phyloP scores from a whole-genome alignment of 2,329 filamentous ascomycete species.

The Alternaria incomplexa region DNA sequence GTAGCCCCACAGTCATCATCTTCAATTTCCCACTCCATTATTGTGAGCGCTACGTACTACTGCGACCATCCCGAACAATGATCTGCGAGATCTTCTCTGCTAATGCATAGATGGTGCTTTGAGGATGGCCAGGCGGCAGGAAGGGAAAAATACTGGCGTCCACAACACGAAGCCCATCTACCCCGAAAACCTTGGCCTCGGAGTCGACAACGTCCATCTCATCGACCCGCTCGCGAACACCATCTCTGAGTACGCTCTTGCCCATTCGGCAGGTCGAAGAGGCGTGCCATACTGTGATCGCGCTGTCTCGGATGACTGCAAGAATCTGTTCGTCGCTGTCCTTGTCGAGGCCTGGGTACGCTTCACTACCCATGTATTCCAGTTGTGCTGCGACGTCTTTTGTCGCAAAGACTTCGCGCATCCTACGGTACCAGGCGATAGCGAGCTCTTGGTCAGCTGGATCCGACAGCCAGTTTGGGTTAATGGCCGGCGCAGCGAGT shows the following conservation, averaged over 20 bases:
- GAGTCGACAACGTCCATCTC: slow-evolving; percentile 43
- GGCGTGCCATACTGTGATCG: slow-evolving; percentile 26
- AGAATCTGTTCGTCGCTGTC: neutral
- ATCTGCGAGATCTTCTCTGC: slow-evolving; percentile 27
- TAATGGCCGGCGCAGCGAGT: neutral
- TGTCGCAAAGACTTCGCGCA: neutral
- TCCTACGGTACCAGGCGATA: neutral
- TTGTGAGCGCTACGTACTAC: neutral
- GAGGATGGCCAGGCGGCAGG: slow-evolving; percentile 44
- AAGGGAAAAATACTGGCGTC: slow-evolving; percentile 44
- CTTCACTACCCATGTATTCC: neutral
- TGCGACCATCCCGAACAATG: neutral
- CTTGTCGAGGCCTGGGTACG: neutral
- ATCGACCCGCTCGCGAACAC: slow-evolving; percentile 17
- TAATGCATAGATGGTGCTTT: slow-evolving; percentile 29
- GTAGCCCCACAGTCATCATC: neutral
- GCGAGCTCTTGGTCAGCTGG: neutral
- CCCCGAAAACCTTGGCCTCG: slow-evolving; percentile 42
- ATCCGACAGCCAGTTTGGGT: neutral
- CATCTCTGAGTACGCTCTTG: neutral
- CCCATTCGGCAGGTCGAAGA: slow-evolving; percentile 37
- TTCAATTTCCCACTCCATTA: neutral
- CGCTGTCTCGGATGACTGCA: slow-evolving; percentile 42
- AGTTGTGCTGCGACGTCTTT: neutral
- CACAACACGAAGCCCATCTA: slow-evolving; percentile 43